Base-by-base conservation (phyloP, 176 grass and related monocot genomes). In the Phoenix dactylifera region DNA sequence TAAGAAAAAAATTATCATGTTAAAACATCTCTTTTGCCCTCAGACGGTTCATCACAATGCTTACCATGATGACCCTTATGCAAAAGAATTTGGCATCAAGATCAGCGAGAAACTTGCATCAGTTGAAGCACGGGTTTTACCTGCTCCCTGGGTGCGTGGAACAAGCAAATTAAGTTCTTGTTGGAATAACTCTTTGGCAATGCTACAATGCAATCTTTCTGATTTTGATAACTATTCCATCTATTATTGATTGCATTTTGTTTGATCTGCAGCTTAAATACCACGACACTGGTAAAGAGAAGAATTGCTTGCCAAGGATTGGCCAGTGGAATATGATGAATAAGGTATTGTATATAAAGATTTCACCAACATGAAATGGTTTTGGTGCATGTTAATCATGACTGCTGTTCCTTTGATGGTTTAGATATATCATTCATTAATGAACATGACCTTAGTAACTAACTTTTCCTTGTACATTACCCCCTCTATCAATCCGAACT, bases 271-370 rank as follows among this genome's bases (percentile, higher is more conserved):
- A 96, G 81, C 93, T 97, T 3, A 97, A 97, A 52, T 97, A 91
- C 68, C 80, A 82, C 10, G 93, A 97, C 60, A 85, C 87, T 54
- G 93, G 93, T 16, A 85, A 66, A 81, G 93, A 98, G 67, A 92
- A 80, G 64, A 84, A 98, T 60, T 98, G 93, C 78, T 74, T 85
- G 51, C 93, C 93, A 60, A 88, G 84, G 73, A 54, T 88, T 24
- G 93, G 93, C 22, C 93, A 98, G 76, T 98, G 93, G 93, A 98
- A 98, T 70, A 98, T 98, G 93, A 98, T 88, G 93, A 98, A 98
- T 54, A 98, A 98, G 79, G 93, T 98, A 84, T 44, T 0, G 10
- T 9, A 44, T 9, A 44, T 44, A 14, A 14, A 44, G 9, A 14
- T 14, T 10, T 12, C 35, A 44, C 28, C 2, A 14, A 44, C 35